These are phyloP conservation scores for Talinum fruticosum DNA, from an alignment of 148 eudicot genomes.

Conservation along the genomic window DNA sequence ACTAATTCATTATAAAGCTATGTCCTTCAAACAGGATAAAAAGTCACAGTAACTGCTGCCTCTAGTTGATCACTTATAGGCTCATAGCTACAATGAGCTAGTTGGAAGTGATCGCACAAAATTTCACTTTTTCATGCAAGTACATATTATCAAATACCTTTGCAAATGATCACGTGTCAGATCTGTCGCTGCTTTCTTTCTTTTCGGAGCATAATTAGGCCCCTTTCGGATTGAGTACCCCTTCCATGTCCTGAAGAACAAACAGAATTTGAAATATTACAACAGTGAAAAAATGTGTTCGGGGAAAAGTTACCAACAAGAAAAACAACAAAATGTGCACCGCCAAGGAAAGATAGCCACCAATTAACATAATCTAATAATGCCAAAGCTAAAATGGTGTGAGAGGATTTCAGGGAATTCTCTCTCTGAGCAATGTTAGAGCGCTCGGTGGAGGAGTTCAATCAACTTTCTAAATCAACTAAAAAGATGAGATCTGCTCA, in stretches of 20 bases:
- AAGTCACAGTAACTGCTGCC: not conserved
- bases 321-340: too few relatives aligned
- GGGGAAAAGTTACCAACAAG: too few relatives aligned
- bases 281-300: not conserved
- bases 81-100: not conserved
- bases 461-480: too few relatives aligned
- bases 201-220: constrained; percentile 82
- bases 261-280: constrained; percentile 1
- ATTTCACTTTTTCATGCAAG: not conserved
- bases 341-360: too few relatives aligned
- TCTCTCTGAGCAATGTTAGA: too few relatives aligned
- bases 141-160: constrained; percentile 45
- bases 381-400: too few relatives aligned
- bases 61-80: not conserved
- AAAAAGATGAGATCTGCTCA: too few relatives aligned
- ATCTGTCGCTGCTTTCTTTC: constrained; percentile 84
- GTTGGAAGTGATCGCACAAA: not conserved
- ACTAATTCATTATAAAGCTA: not conserved
- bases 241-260: constrained; percentile 70
- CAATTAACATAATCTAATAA: too few relatives aligned
- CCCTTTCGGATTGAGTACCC: constrained; percentile 77
- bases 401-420: too few relatives aligned
- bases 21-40: not conserved
- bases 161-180: constrained; percentile 80
- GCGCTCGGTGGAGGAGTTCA: too few relatives aligned